Conservation (phyloP, 345 rosid species). For the Arabidopsis thaliana region TAIR10.1 NC_003074.8:19977001-19977500, state of each 20-base stretch:
- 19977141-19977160: constrained; percentile 89
- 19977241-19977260: constrained; percentile 73
- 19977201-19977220: constrained; percentile 53
- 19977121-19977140: constrained; percentile 70
- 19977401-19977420: constrained; percentile 6
- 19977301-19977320: constrained; percentile 85
- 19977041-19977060: constrained; percentile 58
- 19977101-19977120: constrained; percentile 69
- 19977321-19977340: constrained; percentile 75
- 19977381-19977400: neutral
- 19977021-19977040: constrained; percentile 68
- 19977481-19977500: too few relatives aligned
- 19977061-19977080: constrained; percentile 56
- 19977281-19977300: constrained; percentile 84
- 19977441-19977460: neutral
- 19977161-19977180: constrained; percentile 82
- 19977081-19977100: constrained; percentile 65
- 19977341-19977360: neutral
- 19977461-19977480: neutral
- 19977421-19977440: neutral
- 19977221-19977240: constrained; percentile 68
- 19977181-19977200: constrained; percentile 63
- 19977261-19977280: constrained; percentile 94
- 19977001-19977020: constrained; percentile 75
- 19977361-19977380: constrained; percentile 4